phyloP scores from a whole-genome alignment of 441 rosid species.

The Brassica balearica region DNA sequence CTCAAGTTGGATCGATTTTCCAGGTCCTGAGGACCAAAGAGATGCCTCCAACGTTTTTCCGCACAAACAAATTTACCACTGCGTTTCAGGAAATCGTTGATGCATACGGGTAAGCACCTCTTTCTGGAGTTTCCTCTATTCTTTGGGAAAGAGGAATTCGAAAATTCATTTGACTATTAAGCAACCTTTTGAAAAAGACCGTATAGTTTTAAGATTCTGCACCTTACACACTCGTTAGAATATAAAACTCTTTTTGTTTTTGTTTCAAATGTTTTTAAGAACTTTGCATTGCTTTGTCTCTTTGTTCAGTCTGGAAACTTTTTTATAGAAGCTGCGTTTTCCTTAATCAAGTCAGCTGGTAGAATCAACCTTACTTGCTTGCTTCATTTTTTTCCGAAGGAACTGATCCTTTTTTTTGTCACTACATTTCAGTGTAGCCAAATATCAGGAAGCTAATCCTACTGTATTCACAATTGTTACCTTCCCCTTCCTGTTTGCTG shows the following conservation, averaged over 20 bases:
- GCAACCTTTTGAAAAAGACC: not conserved
- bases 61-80: slow-evolving; percentile 65
- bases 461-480: slow-evolving; percentile 82
- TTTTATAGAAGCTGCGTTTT: not conserved
- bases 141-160: slow-evolving; percentile 15
- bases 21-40: slow-evolving; percentile 67
- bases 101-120: slow-evolving; percentile 66
- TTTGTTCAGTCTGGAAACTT: not conserved
- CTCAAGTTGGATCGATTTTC: slow-evolving; percentile 68
- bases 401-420: slow-evolving; percentile 10
- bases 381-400: not conserved
- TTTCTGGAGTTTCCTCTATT: slow-evolving; percentile 17
- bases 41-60: slow-evolving; percentile 69
- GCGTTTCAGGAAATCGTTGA: slow-evolving; percentile 77
- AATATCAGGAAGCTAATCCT: slow-evolving; percentile 95
- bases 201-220: slow-evolving; percentile 2
- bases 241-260: slow-evolving; percentile 1
- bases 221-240: not conserved
- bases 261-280: not conserved
- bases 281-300: slow-evolving; percentile 5
- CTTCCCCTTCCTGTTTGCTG: slow-evolving; percentile 97
- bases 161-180: not conserved
- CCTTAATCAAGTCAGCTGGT: slow-evolving; percentile 5
- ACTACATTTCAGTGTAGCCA: slow-evolving; percentile 81
- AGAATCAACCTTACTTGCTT: slow-evolving; percentile 23